Evolutionary conservation across 2,329 filamentous ascomycete species (phyloP).

Genomic region (Fusarium coicis): DNA sequence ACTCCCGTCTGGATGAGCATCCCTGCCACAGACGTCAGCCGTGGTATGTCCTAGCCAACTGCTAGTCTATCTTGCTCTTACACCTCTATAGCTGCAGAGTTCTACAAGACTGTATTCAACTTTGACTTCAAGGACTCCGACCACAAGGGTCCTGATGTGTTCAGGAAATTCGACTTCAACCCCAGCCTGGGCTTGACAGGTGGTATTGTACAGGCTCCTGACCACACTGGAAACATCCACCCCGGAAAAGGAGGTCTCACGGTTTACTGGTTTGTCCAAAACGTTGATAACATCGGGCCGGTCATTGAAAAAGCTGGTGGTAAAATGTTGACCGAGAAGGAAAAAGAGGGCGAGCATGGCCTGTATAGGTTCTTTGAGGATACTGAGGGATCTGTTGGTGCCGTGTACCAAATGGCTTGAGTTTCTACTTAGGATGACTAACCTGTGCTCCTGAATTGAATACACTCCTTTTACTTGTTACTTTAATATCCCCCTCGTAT

Average conservation of each 20-base stretch:
- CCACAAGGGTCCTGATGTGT: slow-evolving; percentile 19
- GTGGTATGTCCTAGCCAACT: slow-evolving; percentile 35
- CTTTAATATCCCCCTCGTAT: neutral
- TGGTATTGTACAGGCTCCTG: slow-evolving; percentile 44
- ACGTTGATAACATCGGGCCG: slow-evolving; percentile 41
- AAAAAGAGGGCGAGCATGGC: slow-evolving; percentile 44
- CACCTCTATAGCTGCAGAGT: slow-evolving; percentile 38
- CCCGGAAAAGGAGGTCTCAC: slow-evolving; percentile 44
- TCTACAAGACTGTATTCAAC: slow-evolving; percentile 46
- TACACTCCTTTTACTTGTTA: neutral
- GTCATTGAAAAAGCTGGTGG: slow-evolving; percentile 45
- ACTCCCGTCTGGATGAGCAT: slow-evolving; percentile 46
- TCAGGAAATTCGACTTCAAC: slow-evolving; percentile 46
- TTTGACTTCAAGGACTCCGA: slow-evolving; percentile 37
- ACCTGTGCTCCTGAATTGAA: neutral
- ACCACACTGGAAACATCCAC: slow-evolving; percentile 37
- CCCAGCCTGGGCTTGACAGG: slow-evolving; percentile 44
- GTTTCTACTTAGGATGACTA: neutral
- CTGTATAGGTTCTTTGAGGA: slow-evolving; percentile 48
- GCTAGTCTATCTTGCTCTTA: neutral
- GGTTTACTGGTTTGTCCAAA: slow-evolving; percentile 47
- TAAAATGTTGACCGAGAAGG: slow-evolving; percentile 43
- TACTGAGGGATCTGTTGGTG: slow-evolving; percentile 47
- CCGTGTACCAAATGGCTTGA: slow-evolving; percentile 45
- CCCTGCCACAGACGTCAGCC: slow-evolving; percentile 42